Evolutionary conservation across 2,329 filamentous ascomycete species (phyloP).

Genomic region (Fusarium staphyleae): DNA sequence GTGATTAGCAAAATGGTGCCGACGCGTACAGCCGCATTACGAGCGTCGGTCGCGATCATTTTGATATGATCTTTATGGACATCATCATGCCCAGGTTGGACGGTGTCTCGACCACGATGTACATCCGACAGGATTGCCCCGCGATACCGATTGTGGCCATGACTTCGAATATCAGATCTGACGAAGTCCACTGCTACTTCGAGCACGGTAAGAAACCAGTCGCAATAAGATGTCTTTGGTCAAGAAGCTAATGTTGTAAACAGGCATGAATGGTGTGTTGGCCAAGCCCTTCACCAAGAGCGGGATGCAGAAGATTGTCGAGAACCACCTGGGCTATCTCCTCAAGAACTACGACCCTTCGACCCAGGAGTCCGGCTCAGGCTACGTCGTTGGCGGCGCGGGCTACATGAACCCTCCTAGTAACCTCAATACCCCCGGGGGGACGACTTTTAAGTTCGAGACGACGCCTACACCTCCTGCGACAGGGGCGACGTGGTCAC

Average conservation of each 20-base stretch:
- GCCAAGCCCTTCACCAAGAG: slow-evolving; percentile 96
- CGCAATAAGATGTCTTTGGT: not conserved
- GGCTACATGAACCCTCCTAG: slow-evolving; percentile 47
- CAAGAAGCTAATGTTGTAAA: slow-evolving; percentile 17
- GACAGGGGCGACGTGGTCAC: slow-evolving; percentile 59
- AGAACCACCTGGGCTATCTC: slow-evolving; percentile 86
- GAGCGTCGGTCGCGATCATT: slow-evolving; percentile 54
- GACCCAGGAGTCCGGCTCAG: slow-evolving; percentile 48
- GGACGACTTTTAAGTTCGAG: slow-evolving; percentile 56
- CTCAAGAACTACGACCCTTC: slow-evolving; percentile 68
- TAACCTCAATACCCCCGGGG: slow-evolving; percentile 35
- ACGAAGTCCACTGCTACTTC: slow-evolving; percentile 97
- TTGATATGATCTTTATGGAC: slow-evolving; percentile 82
- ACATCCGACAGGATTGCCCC: slow-evolving; percentile 86
- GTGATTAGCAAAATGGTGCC: slow-evolving; percentile 70
- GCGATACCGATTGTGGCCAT: slow-evolving; percentile 93
- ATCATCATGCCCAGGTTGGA: slow-evolving; percentile 98
- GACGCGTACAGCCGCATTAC: slow-evolving; percentile 89
- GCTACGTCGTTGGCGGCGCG: slow-evolving; percentile 46
- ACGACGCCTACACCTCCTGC: slow-evolving; percentile 62
- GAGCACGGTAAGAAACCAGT: slow-evolving; percentile 75
- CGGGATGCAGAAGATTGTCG: slow-evolving; percentile 82
- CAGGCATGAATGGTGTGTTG: slow-evolving; percentile 96
- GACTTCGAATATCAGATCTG: slow-evolving; percentile 97
- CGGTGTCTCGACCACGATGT: slow-evolving; percentile 90